phyloP scores from a whole-genome alignment of 2,329 filamentous ascomycete genomes.

The Dichotomopilus funicola region DNA sequence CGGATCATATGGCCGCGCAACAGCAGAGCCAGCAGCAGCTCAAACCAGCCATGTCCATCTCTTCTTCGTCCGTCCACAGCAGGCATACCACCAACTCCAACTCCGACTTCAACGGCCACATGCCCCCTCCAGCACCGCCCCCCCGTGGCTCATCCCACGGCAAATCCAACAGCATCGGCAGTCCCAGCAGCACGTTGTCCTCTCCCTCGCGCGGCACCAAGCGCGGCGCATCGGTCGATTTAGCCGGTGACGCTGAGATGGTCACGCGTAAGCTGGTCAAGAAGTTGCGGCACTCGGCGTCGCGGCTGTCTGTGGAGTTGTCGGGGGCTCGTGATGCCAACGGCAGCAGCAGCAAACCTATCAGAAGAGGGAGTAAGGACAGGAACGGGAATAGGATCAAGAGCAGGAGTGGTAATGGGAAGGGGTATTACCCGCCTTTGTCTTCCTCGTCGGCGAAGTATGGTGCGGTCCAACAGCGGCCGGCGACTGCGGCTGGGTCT shows the following conservation, averaged over 20 bases:
- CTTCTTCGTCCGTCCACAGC: slow-evolving; percentile 1
- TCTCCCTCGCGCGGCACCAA: slow-evolving; percentile 42
- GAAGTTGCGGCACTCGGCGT: slow-evolving; percentile 48
- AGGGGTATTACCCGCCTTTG: too few relatives aligned
- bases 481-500: too few relatives aligned
- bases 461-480: too few relatives aligned
- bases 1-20: slow-evolving; percentile 13
- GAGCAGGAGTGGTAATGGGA: too few relatives aligned
- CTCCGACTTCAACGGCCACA: neutral
- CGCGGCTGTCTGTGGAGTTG: slow-evolving; percentile 37
- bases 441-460: too few relatives aligned
- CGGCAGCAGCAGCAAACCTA: too few relatives aligned
- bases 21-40: slow-evolving; percentile 10
- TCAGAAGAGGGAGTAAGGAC: too few relatives aligned
- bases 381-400: too few relatives aligned
- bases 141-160: slow-evolving; percentile 8
- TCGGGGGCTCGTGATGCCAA: neutral
- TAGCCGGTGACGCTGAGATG: slow-evolving; percentile 24
- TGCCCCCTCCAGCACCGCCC: slow-evolving; percentile 6
- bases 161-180: neutral
- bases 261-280: slow-evolving; percentile 37
- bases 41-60: neutral
- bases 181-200: neutral
- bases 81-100: too few relatives aligned
- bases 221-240: slow-evolving; percentile 31